Conservation (phyloP, 371 early-diverging fungal species). For the Smittium culicis region DNA sequence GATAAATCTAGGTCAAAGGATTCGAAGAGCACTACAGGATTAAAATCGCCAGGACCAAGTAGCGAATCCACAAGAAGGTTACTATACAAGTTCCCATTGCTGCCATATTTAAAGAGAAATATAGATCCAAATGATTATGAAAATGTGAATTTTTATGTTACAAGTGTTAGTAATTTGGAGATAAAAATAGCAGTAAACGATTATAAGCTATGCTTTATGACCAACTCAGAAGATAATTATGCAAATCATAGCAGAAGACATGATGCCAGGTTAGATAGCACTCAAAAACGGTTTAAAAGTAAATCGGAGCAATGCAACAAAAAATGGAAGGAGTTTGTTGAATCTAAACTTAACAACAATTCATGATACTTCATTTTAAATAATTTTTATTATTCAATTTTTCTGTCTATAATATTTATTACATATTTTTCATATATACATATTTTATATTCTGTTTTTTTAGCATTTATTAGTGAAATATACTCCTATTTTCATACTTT, state of each 20-base stretch:
- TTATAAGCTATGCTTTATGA: slow-evolving; percentile 71
- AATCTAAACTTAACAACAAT: background rate
- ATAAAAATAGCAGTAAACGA: slow-evolving; percentile 81
- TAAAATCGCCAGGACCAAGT: too few species aligned
- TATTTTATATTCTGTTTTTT: too few species aligned
- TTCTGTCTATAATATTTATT: too few species aligned
- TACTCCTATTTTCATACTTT: too few species aligned
- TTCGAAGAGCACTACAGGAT: background rate
- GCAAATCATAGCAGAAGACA: slow-evolving; percentile 24
- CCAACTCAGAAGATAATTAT: slow-evolving; percentile 54
- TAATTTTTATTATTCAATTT: background rate
- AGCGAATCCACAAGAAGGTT: background rate
- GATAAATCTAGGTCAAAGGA: slow-evolving; percentile 14
- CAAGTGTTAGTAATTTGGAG: slow-evolving; percentile 36
- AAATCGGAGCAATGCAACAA: background rate
- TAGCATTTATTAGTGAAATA: too few species aligned
- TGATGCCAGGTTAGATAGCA: background rate
- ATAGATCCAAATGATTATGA: background rate
- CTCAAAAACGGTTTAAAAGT: background rate
- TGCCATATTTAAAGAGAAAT: background rate
- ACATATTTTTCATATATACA: too few species aligned
- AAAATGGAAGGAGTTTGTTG: background rate
- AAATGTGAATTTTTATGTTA: background rate
- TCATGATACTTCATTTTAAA: too few species aligned
- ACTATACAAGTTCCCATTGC: background rate